Evolutionary conservation across 2,329 filamentous ascomycete genomes (phyloP).

Genomic region (Fusarium sp.): DNA sequence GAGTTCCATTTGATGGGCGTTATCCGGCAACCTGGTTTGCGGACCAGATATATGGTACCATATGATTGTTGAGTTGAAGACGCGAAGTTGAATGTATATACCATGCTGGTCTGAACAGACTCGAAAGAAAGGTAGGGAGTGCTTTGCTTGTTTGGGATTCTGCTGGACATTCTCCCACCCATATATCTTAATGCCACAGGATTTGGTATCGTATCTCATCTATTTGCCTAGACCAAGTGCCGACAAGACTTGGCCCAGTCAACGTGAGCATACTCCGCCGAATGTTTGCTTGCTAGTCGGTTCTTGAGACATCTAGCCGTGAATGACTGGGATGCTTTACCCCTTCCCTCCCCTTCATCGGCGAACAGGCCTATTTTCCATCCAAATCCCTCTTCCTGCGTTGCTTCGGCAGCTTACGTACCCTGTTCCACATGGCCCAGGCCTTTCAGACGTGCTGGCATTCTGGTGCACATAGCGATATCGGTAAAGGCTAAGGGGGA

Average conservation of each 20-base stretch:
- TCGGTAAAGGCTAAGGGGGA: background rate
- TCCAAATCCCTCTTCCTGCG: slow-evolving; percentile 38
- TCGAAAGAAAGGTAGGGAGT: slow-evolving; percentile 3
- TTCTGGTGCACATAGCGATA: slow-evolving; percentile 6
- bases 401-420: slow-evolving; percentile 40
- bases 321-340: slow-evolving; percentile 31
- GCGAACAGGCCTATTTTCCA: slow-evolving; percentile 24
- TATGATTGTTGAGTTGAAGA: background rate
- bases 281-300: slow-evolving; percentile 39
- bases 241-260: slow-evolving; percentile 26
- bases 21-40: slow-evolving; percentile 34
- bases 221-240: slow-evolving; percentile 30
- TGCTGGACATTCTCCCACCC: slow-evolving; percentile 11
- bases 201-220: background rate
- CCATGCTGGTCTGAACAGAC: background rate
- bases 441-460: slow-evolving; percentile 23
- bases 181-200: background rate
- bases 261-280: slow-evolving; percentile 20
- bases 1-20: slow-evolving; percentile 7
- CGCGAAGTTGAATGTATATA: slow-evolving; percentile 4
- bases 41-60: slow-evolving; percentile 15
- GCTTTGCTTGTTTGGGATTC: slow-evolving; percentile 12
- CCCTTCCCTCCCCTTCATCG: slow-evolving; percentile 35
- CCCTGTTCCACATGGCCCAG: slow-evolving; percentile 37
- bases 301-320: slow-evolving; percentile 44